Evolutionary conservation across 2,329 filamentous ascomycete genomes (phyloP).

Genomic region (Colletotrichum falcatum): DNA sequence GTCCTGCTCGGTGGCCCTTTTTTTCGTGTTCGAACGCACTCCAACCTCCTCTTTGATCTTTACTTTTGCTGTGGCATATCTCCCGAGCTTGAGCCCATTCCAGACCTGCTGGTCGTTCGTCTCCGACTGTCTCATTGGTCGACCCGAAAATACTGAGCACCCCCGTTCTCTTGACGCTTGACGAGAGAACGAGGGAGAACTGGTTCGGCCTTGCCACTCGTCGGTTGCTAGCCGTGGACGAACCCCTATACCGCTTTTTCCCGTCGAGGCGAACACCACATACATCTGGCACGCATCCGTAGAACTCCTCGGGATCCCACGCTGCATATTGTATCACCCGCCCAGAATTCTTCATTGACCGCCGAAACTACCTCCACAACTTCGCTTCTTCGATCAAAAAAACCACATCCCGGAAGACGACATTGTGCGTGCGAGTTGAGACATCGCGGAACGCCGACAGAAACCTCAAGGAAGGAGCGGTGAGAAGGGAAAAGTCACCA

Average conservation of each 20-base stretch:
- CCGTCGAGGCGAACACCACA: constrained; percentile 14
- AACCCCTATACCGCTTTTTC: constrained; percentile 34
- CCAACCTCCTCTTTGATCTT: constrained; percentile 10
- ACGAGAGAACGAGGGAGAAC: constrained; percentile 16
- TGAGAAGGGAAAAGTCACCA: constrained; percentile 4
- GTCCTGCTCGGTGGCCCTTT: not conserved
- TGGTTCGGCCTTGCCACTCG: constrained; percentile 37
- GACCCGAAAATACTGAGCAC: not conserved
- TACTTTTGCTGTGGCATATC: constrained; percentile 15
- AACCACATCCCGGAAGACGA: constrained; percentile 35
- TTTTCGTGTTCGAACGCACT: not conserved
- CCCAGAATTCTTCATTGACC: constrained; percentile 34
- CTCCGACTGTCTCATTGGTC: constrained; percentile 3
- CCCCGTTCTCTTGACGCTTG: not conserved
- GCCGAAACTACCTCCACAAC: constrained; percentile 15
- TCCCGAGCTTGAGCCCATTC: constrained; percentile 25
- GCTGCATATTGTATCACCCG: constrained; percentile 21
- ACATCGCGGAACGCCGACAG: constrained; percentile 24
- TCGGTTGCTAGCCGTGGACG: constrained; percentile 34
- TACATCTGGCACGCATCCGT: constrained; percentile 22
- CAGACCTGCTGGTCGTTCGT: not conserved
- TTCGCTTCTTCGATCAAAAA: constrained; percentile 16
- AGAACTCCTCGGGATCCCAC: constrained; percentile 31
- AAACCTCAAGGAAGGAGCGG: constrained; percentile 27
- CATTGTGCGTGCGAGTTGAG: constrained; percentile 34